phyloP scores from a whole-genome alignment of 1,284 basidiomycete genomes.

The Lignosus rhinocerotis region DNA sequence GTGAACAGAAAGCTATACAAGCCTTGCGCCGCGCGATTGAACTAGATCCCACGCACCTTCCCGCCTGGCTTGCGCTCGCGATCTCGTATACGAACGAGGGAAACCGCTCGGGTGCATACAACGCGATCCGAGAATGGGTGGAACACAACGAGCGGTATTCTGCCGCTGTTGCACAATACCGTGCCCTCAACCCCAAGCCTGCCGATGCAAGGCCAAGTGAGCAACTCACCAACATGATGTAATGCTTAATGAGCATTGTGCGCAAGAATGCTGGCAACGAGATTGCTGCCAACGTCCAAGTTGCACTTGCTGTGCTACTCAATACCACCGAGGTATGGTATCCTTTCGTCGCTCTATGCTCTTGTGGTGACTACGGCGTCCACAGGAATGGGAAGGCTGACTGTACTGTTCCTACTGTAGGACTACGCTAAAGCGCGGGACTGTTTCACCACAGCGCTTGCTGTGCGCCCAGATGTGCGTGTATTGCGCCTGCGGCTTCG shows the following conservation, averaged over 20 bases:
- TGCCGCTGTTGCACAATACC: conserved; percentile 46
- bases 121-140: conserved; percentile 86
- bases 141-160: conserved; percentile 57
- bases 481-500: neutral
- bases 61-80: conserved; percentile 90
- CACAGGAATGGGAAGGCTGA: neutral
- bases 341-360: neutral
- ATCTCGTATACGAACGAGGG: conserved; percentile 94
- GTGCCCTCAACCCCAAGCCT: conserved; percentile 36
- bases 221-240: conserved; percentile 51
- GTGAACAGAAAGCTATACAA: conserved; percentile 87
- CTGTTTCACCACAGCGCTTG: conserved; percentile 90
- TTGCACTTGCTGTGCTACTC: conserved; percentile 91
- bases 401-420: conserved; percentile 38
- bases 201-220: conserved; percentile 39
- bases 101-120: conserved; percentile 70
- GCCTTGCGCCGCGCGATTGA: conserved; percentile 84
- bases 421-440: conserved; percentile 93
- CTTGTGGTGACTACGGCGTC: too few species aligned
- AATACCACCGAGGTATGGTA: conserved; percentile 81
- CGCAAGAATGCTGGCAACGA: conserved; percentile 51
- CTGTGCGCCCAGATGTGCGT: conserved; percentile 82
- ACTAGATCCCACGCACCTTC: conserved; percentile 75
- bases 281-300: conserved; percentile 93
- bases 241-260: conserved; percentile 71